Evolutionary conservation across 352 stramenopile species (phyloP), one percentile per base, ranked within the genome.

Genomic region (Pythium sukuiense): DNA sequence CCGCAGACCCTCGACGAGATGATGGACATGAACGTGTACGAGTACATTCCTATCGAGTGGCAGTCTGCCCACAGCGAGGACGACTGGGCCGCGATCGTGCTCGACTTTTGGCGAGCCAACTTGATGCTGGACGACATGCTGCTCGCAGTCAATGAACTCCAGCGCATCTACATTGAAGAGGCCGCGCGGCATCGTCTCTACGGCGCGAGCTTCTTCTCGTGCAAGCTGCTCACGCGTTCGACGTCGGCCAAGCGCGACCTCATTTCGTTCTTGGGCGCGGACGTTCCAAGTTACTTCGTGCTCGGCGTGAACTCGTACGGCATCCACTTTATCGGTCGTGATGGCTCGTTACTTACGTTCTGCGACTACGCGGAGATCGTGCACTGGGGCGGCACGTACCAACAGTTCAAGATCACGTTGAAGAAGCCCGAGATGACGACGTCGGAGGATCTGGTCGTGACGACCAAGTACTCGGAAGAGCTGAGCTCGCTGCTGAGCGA

Each of bases 291-390:
- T 57, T 88, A 96, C 57, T 88, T 97, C 33, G 81, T 97, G 29
- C 69, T 98, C 6, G 90, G 80, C 13, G 90, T 97, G 62, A 96
- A 97, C 73, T 78, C 81, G 37, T 87, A 92, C 37, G 93, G 93
- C n/a, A 83, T 98, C 72, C 88, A 96, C 69, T 92, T 98, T 54
- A 73, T 98, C 24, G 76, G 76, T n/a, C 74, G 85, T 2, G 76
- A 90, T 60, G 77, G 81, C 37, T 70, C 78, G 9, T 76, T 88
- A 48, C 61, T 98, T 9, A 77, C 70, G 11, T 87, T 81, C 41
- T 91, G 79, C 59, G 83, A 92, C 52, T 90, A 90, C 66, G 35
- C 65, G 2, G 81, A 94, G 54, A 73, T 92, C 6, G 69, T 73
- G 9, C 84, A 80, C 59, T 88, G 73, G 49, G 77, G 77, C 33